Evolutionary conservation across 2,329 filamentous ascomycete genomes (phyloP).

Genomic region (Alternaria infectoria): DNA sequence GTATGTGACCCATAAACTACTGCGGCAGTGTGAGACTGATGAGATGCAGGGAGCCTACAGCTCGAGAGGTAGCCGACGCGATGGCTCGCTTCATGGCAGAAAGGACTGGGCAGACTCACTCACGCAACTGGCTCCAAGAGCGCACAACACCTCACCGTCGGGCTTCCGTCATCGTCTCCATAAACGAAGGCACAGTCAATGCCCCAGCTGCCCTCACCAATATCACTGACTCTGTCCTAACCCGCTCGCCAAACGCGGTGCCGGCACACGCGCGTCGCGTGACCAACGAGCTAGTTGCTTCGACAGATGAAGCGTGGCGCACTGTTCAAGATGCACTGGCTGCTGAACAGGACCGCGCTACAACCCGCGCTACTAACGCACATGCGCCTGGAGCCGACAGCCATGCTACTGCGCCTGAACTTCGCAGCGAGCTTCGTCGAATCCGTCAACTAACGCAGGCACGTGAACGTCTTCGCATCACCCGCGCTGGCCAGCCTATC

Average conservation of each 20-base stretch:
- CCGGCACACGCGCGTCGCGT: slow-evolving; percentile 41
- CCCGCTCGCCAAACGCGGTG: slow-evolving; percentile 39
- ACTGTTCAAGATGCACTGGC: slow-evolving; percentile 56
- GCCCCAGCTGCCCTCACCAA: slow-evolving; percentile 26
- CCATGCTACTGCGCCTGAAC: slow-evolving; percentile 36
- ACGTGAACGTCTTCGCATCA: slow-evolving; percentile 46
- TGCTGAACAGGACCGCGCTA: slow-evolving; percentile 40
- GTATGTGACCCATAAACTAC: slow-evolving; percentile 21
- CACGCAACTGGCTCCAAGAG: slow-evolving; percentile 29
- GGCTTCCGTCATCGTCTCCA: slow-evolving; percentile 49
- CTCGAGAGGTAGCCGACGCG: slow-evolving; percentile 28
- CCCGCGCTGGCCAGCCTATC: slow-evolving; percentile 34
- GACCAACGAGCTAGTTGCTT: slow-evolving; percentile 38
- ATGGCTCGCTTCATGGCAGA: slow-evolving; percentile 33
- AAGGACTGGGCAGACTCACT: slow-evolving; percentile 13
- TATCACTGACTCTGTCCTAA: slow-evolving; percentile 38
- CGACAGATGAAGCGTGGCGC: slow-evolving; percentile 54
- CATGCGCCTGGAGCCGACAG: slow-evolving; percentile 18
- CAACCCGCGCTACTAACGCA: slow-evolving; percentile 19
- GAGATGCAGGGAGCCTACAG: slow-evolving; percentile 17
- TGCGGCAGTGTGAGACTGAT: slow-evolving; percentile 13
- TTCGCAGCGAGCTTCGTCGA: slow-evolving; percentile 42
- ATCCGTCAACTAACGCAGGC: slow-evolving; percentile 46
- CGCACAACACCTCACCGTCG: slow-evolving; percentile 46
- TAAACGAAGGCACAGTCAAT: slow-evolving; percentile 35